Base-by-base conservation (phyloP, 148 eudicot genomes). In the Fallopia convolvulus region DNA sequence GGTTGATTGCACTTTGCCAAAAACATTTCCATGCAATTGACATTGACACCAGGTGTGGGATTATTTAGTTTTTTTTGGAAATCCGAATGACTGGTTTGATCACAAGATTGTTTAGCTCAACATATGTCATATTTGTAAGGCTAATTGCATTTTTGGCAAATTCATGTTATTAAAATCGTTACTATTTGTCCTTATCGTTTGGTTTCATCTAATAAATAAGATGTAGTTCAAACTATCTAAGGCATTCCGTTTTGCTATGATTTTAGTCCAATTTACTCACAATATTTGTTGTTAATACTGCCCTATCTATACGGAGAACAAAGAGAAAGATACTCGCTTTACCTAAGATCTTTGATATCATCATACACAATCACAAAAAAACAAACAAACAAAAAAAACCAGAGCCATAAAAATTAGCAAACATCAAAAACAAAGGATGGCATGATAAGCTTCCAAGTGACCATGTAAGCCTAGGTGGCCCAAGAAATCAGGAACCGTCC, bases 401-500 rank as follows among this genome's bases (percentile, higher is more conserved):
- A 41, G 21, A 50, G 68, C 44, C 44, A 75, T 50, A n/a, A 23
- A 75, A 48, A 55, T 2, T 52, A 75, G 60, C 6, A 75, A 55
- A 74, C 30, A 74, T 10, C 1, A 47, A 39, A 52, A 17, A 49
- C 21, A 75, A 18, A 52, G 21, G 58, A 36, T 6, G 39, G 66
- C 14, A 30, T 33, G 20, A 75, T 49, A 52, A 48, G 13, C 44
- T 55, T 49, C 77, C 18, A 36, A 36, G 68, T 36, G 41, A 75
- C 21, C 46, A 36, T 13, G 13, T 18, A 76, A 61, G 13, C 79
- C 79, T 60, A 81, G 74, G 79, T 68, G 76, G 68, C 80, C 91
- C 89, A 2, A 48, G 47, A 81, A 70, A 61, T 32, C 70, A 85
- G 89, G 84, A 81, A 70, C 58, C 68, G 40, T 52, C 23, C 23